A percentile compares a stretch with the other conserved stretches of the same genome.
These are phyloP conservation scores for Salmacisia buchloeana DNA, from an alignment of 1,284 basidiomycete genomes.

Conservation along the genomic window DNA sequence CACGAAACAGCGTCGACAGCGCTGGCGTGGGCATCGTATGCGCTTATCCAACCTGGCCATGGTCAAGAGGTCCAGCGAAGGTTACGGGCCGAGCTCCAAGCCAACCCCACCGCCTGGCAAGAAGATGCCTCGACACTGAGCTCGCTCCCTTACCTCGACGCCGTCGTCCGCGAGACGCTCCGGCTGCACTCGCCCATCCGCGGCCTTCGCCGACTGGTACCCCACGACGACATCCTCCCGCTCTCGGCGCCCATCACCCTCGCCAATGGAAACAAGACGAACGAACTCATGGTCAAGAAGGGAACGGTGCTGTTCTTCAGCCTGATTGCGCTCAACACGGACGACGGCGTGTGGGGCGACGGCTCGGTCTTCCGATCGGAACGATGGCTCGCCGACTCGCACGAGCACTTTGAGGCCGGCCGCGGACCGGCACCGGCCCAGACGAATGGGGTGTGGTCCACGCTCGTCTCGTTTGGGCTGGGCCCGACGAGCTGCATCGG, in stretches of 20 bases:
- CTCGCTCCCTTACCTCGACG: conserved; percentile 74
- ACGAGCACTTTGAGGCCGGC: background rate
- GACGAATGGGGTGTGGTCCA: background rate
- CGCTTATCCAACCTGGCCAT: conserved; percentile 58
- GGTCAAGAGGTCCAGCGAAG: conserved; percentile 60
- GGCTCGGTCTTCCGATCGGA: conserved; percentile 37
- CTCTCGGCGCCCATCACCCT: conserved; percentile 8
- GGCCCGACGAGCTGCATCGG: conserved; percentile 8
- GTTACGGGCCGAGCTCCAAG: conserved; percentile 20
- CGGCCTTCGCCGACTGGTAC: conserved; percentile 40
- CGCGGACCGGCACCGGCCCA: no score
- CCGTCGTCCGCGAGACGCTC: conserved; percentile 86
- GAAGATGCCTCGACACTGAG: conserved; percentile 49
- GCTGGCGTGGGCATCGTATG: conserved; percentile 68
- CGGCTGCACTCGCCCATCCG: conserved; percentile 54
- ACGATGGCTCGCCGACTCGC: conserved; percentile 33
- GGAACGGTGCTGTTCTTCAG: conserved; percentile 30
- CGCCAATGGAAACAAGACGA: conserved; percentile 13
- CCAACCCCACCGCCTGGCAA: conserved; percentile 1
- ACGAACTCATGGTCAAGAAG: conserved; percentile 29
- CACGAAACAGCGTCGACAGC: conserved; percentile 74
- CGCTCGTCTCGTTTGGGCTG: background rate
- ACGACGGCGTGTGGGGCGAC: conserved; percentile 36
- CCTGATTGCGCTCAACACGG: conserved; percentile 35
- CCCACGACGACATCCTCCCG: conserved; percentile 8